Conservation (phyloP, 345 rosid genomes). For the Laguncularia racemosa region DNA sequence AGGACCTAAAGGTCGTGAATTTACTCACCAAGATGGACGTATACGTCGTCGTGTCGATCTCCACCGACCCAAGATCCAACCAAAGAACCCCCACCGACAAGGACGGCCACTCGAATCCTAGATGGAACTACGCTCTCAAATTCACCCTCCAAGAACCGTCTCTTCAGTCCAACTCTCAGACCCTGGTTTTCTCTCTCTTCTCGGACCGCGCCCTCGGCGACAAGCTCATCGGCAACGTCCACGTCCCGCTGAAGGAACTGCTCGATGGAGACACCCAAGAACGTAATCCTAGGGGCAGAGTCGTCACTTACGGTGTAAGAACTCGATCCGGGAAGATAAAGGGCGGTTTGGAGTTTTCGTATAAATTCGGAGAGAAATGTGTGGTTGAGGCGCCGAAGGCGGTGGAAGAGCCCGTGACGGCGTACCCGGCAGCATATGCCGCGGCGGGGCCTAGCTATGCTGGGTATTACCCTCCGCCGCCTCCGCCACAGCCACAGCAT, state of each 20-base stretch:
- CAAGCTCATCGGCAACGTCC: slow-evolving; percentile 37
- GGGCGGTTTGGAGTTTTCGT: slow-evolving; percentile 32
- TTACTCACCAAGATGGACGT: slow-evolving; percentile 54
- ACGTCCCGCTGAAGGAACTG: slow-evolving; percentile 50
- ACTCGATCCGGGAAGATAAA: slow-evolving; percentile 26
- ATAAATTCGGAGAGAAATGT: slow-evolving; percentile 31
- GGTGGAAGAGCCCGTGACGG: slow-evolving; percentile 14
- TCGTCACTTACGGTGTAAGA: slow-evolving; percentile 20
- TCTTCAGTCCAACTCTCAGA: slow-evolving; percentile 27
- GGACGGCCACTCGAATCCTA: slow-evolving; percentile 44
- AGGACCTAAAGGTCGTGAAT: slow-evolving; percentile 46
- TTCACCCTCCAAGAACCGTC: slow-evolving; percentile 49
- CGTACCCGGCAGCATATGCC: slow-evolving; percentile 19
- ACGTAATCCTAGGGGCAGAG: background rate
- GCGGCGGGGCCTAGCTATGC: slow-evolving; percentile 13
- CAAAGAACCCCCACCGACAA: slow-evolving; percentile 46
- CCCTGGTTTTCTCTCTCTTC: slow-evolving; percentile 27
- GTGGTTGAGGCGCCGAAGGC: slow-evolving; percentile 9
- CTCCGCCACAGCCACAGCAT: slow-evolving; percentile 5
- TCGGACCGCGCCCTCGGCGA: slow-evolving; percentile 46
- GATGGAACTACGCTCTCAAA: slow-evolving; percentile 42
- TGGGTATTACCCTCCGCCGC: slow-evolving; percentile 5
- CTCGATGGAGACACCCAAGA: slow-evolving; percentile 11
- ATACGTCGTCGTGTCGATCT: slow-evolving; percentile 43
- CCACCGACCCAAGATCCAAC: slow-evolving; percentile 30